Conservation (phyloP, 352 stramenopile species). For the Pythium rhizo-oryzae region DNA sequence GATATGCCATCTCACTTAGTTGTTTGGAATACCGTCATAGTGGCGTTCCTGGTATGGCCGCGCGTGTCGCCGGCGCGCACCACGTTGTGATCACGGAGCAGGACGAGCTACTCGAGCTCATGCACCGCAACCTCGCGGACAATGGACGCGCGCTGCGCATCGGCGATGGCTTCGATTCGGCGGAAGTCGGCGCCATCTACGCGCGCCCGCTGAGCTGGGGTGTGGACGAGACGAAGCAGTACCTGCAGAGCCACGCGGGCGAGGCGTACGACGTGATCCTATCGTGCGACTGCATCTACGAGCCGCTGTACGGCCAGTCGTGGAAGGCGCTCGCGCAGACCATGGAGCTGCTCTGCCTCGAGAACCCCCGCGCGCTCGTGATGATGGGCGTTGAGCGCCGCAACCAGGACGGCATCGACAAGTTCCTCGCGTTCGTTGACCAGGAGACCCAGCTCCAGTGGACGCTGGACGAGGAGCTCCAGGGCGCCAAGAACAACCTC, state of each 20-base stretch:
- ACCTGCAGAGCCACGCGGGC: conserved; percentile 50
- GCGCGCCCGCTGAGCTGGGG: conserved; percentile 81
- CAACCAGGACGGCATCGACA: conserved; percentile 81
- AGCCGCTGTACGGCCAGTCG: conserved; percentile 93
- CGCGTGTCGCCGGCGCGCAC: conserved; percentile 71
- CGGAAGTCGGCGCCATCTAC: conserved; percentile 41
- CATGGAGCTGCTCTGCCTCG: conserved; percentile 76
- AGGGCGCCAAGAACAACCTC: conserved; percentile 56
- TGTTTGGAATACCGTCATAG: conserved; percentile 26
- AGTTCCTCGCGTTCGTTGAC: conserved; percentile 70
- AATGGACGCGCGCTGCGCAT: conserved; percentile 47
- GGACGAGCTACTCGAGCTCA: conserved; percentile 86
- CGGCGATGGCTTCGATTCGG: conserved; percentile 16
- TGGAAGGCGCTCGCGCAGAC: conserved; percentile 89
- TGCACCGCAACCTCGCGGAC: conserved; percentile 69
- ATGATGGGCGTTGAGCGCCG: conserved; percentile 80
- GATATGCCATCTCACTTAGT: neutral
- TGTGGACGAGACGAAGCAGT: conserved; percentile 58
- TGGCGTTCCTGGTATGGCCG: conserved; percentile 93
- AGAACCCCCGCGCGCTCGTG: conserved; percentile 59
- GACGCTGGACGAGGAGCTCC: conserved; percentile 45
- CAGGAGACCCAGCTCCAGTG: conserved; percentile 48
- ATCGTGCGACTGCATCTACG: conserved; percentile 96
- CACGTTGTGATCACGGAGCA: conserved; percentile 93
- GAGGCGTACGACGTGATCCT: conserved; percentile 91